Evolutionary conservation across 2,329 filamentous ascomycete genomes (phyloP).

Genomic region (Paecilomyces dactylethromorphus): DNA sequence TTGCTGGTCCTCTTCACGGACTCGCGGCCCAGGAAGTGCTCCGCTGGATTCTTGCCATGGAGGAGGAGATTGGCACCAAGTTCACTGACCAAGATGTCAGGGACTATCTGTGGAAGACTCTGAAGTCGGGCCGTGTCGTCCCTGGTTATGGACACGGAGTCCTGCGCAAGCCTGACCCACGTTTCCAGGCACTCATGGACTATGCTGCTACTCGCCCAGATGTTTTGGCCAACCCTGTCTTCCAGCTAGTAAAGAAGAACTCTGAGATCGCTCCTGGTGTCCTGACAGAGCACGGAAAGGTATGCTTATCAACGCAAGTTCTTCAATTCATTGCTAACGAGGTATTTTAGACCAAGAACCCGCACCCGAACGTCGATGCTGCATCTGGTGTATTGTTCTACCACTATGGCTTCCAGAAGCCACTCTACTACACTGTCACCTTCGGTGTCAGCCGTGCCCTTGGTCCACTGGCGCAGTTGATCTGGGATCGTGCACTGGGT

Average conservation of each 20-base stretch:
- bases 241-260: constrained; percentile 90
- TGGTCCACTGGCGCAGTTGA: constrained; percentile 84
- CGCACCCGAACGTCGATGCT: constrained; percentile 94
- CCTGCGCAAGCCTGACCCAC: constrained; percentile 90
- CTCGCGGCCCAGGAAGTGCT: constrained; percentile 95
- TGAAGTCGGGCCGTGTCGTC: constrained; percentile 89
- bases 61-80: constrained; percentile 70
- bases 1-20: constrained; percentile 88
- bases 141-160: constrained; percentile 95
- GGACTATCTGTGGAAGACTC: constrained; percentile 84
- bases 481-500: constrained; percentile 92
- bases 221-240: constrained; percentile 81
- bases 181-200: constrained; percentile 94
- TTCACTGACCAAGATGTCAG: constrained; percentile 78
- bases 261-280: constrained; percentile 85
- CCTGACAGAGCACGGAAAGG: constrained; percentile 88
- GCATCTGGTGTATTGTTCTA: constrained; percentile 92
- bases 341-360: constrained; percentile 72
- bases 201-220: constrained; percentile 80
- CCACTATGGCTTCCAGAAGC: constrained; percentile 96
- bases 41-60: constrained; percentile 95
- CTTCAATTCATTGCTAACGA: constrained; percentile 1
- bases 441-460: constrained; percentile 64
- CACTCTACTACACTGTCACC: constrained; percentile 79
- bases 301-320: constrained; percentile 19